A percentile compares a stretch with the other conserved stretches of the same genome.
Conservation (phyloP, 495 filamentous ascomycete species). For the Collariella sp. region DNA sequence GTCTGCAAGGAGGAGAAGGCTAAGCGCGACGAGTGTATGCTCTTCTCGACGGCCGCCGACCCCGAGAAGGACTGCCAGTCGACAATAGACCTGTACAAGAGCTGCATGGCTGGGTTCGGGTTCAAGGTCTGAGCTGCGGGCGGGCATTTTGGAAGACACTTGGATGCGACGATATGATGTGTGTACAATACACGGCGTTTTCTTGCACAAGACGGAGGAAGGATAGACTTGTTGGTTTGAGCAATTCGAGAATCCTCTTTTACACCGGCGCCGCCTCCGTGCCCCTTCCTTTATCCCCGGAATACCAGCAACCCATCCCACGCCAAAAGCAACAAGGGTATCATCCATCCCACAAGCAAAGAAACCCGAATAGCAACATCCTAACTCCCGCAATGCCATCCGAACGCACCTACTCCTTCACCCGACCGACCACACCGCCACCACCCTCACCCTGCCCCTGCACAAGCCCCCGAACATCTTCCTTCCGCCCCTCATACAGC, state of each 20-base stretch:
- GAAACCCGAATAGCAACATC: not conserved
- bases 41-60: conserved; percentile 74
- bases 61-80: conserved; percentile 71
- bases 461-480: conserved; percentile 12
- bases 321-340: conserved; percentile 2
- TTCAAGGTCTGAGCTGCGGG: conserved; percentile 55
- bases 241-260: conserved; percentile 1
- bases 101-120: conserved; percentile 88
- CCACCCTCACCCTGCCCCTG: not conserved
- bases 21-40: conserved; percentile 94
- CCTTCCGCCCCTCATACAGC: conserved; percentile 19
- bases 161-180: conserved; percentile 8
- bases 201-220: not conserved
- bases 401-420: not conserved
- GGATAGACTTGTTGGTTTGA: conserved; percentile 8
- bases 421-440: not conserved
- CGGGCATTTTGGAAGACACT: not conserved
- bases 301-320: not conserved
- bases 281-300: not conserved
- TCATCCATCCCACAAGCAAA: conserved; percentile 1
- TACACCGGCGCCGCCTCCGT: not conserved
- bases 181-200: conserved; percentile 9
- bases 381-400: not conserved
- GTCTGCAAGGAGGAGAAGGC: conserved; percentile 95
- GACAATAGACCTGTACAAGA: conserved; percentile 75